Conservation (phyloP, 106 monocot genomes). For the Dendrobium nobile region DNA sequence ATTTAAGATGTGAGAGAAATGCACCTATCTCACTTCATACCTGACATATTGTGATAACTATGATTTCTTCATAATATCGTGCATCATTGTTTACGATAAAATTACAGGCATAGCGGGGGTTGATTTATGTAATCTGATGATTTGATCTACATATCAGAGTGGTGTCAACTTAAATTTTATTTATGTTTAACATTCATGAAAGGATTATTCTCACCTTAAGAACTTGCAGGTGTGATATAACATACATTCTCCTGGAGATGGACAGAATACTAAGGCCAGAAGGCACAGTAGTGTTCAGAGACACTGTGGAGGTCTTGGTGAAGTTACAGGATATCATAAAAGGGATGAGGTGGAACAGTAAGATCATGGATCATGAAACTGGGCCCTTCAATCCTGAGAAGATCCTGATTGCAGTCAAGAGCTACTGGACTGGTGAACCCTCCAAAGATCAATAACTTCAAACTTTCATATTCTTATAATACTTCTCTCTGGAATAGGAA, state of each 20-base stretch:
- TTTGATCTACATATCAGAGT: too few relatives aligned
- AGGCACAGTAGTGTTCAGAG: constrained; percentile 40
- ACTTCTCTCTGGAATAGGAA: neutral
- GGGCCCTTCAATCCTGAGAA: constrained; percentile 63
- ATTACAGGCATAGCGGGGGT: too few relatives aligned
- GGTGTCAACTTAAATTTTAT: too few relatives aligned
- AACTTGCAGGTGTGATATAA: constrained; percentile 47
- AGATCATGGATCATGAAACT: constrained; percentile 44
- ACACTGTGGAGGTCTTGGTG: constrained; percentile 41
- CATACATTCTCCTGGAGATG: constrained; percentile 54
- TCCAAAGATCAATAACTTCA: constrained; percentile 1
- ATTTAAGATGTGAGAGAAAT: too few relatives aligned
- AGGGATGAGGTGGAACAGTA: constrained; percentile 50
- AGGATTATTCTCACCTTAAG: neutral
- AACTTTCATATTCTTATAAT: neutral
- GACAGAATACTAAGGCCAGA: constrained; percentile 57
- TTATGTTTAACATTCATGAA: neutral
- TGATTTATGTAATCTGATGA: too few relatives aligned
- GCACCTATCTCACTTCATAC: too few relatives aligned
- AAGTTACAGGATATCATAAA: constrained; percentile 37
- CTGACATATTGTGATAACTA: too few relatives aligned
- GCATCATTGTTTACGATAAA: too few relatives aligned
- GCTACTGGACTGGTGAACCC: constrained; percentile 48
- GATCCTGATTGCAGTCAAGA: constrained; percentile 45
- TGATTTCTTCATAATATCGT: too few relatives aligned